Conservation (phyloP, 805 yeast species). For the Diddensiella transvaalensis region DNA sequence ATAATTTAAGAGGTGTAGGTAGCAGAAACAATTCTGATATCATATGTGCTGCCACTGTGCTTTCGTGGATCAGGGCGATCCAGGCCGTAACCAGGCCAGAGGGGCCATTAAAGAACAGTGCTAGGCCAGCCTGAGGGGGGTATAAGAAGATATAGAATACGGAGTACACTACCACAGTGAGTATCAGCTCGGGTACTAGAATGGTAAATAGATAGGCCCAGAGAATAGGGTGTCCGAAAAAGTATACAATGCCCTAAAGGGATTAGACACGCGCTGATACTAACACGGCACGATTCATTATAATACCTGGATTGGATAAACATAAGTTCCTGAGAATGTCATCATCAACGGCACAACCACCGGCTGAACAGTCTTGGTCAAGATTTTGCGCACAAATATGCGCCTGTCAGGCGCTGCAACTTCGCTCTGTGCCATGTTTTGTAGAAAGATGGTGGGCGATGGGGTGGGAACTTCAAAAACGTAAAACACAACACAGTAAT, state of each 20-base stretch:
- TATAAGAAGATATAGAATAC: constrained; percentile 39
- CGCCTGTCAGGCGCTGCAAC: background rate
- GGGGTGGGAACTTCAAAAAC: too few species aligned
- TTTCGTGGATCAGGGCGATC: constrained; percentile 42
- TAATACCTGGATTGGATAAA: constrained; percentile 31
- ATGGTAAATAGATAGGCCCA: constrained; percentile 48
- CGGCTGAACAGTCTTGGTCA: constrained; percentile 21
- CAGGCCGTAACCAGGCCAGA: constrained; percentile 46
- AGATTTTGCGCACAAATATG: constrained; percentile 1
- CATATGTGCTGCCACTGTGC: constrained; percentile 42
- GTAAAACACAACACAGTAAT: too few species aligned
- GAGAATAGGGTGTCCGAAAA: constrained; percentile 38
- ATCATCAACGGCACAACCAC: constrained; percentile 25
- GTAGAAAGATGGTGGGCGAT: too few species aligned
- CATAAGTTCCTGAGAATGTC: constrained; percentile 26
- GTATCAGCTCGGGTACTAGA: constrained; percentile 43
- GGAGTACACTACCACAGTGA: constrained; percentile 38
- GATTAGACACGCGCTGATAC: constrained; percentile 4
- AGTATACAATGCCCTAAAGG: constrained; percentile 41
- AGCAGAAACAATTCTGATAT: constrained; percentile 42
- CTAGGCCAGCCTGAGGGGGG: constrained; percentile 44
- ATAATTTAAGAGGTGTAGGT: constrained; percentile 44
- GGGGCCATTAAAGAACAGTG: constrained; percentile 47
- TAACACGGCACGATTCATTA: background rate
- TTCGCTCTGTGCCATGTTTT: too few species aligned